Conservation (phyloP, 2,329 filamentous ascomycete species). For the Lasiodiplodia citricola region DNA sequence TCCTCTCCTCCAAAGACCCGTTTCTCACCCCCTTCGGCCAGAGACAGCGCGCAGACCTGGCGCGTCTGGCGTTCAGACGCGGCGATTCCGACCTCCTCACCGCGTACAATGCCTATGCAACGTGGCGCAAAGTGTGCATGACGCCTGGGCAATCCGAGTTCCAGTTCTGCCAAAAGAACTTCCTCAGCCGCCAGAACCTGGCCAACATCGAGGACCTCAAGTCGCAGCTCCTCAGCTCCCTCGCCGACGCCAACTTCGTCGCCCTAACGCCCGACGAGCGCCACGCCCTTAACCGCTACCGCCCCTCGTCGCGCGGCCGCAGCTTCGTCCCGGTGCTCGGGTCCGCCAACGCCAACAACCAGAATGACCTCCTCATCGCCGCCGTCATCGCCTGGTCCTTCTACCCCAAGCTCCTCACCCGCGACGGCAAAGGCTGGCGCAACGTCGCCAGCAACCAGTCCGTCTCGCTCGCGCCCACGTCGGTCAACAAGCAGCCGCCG, state of each 20-base stretch:
- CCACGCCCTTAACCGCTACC: constrained; percentile 68
- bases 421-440: constrained; percentile 84
- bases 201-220: constrained; percentile 95
- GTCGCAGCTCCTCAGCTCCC: constrained; percentile 81
- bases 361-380: constrained; percentile 78
- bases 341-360: constrained; percentile 74
- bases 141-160: constrained; percentile 75
- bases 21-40: constrained; percentile 88
- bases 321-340: constrained; percentile 85
- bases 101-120: constrained; percentile 88
- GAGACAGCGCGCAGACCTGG: constrained; percentile 79
- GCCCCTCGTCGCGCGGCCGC: constrained; percentile 69
- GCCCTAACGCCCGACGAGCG: constrained; percentile 76
- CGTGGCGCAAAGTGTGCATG: constrained; percentile 84
- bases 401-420: constrained; percentile 88
- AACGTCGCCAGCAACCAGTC: constrained; percentile 93
- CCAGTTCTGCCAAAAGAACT: constrained; percentile 94
- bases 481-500: constrained; percentile 75
- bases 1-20: constrained; percentile 91
- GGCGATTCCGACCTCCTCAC: constrained; percentile 92
- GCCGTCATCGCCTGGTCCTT: constrained; percentile 93
- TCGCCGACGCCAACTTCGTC: constrained; percentile 86
- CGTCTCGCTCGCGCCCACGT: constrained; percentile 84
- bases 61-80: constrained; percentile 77
- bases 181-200: constrained; percentile 85